phyloP scores from a whole-genome alignment of 257 asterid species.

The Hygrophila difformis region DNA sequence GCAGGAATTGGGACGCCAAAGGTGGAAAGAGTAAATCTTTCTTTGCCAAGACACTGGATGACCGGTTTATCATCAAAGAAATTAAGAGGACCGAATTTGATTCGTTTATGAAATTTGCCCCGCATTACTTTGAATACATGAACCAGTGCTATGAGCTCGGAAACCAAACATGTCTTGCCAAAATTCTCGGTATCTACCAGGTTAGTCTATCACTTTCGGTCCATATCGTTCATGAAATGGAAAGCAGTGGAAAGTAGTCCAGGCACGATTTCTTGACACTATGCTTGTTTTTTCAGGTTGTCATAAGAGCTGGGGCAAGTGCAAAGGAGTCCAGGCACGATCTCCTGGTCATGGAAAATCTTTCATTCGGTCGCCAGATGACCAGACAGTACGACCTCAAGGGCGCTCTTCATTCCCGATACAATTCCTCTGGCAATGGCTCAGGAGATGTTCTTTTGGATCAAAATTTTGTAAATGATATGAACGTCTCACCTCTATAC shows the following conservation, averaged over 20 bases:
- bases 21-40: slow-evolving; percentile 95
- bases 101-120: slow-evolving; percentile 75
- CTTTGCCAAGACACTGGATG: slow-evolving; percentile 88
- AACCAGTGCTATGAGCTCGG: slow-evolving; percentile 60
- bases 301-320: slow-evolving; percentile 39
- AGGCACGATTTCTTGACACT: slow-evolving; percentile 5
- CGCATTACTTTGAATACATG: slow-evolving; percentile 70
- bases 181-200: slow-evolving; percentile 92
- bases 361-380: slow-evolving; percentile 67
- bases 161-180: slow-evolving; percentile 93
- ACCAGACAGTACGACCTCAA: slow-evolving; percentile 81
- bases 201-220: too few relatives aligned
- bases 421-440: slow-evolving; percentile 44
- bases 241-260: too few relatives aligned
- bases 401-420: slow-evolving; percentile 84
- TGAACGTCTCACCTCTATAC: slow-evolving; percentile 79
- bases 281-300: slow-evolving; percentile 36
- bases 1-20: slow-evolving; percentile 85
- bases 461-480: slow-evolving; percentile 91
- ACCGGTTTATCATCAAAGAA: slow-evolving; percentile 79
- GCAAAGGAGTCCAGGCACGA: slow-evolving; percentile 79
- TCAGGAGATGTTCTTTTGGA: slow-evolving; percentile 81
- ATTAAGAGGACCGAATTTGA: slow-evolving; percentile 78
- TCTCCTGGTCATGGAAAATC: slow-evolving; percentile 96
- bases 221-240: too few relatives aligned